Conservation (phyloP, 768 basidiomycete species). For the Panus rudis region DNA sequence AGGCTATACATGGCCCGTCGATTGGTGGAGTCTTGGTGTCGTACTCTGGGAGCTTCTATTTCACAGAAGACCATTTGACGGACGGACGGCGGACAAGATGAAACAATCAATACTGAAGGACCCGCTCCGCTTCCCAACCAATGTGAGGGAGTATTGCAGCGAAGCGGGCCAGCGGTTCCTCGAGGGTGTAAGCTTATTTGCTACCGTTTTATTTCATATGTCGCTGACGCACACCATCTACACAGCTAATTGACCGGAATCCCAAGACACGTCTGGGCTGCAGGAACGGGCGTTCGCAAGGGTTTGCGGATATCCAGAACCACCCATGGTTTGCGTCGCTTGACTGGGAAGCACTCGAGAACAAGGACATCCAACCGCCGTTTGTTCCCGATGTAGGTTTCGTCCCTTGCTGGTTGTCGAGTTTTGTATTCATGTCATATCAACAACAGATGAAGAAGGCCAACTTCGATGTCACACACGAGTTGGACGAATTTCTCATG, state of each 20-base stretch:
- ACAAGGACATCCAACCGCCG: constrained; percentile 66
- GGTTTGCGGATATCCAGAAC: constrained; percentile 67
- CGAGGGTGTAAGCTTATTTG: constrained; percentile 44
- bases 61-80: constrained; percentile 80
- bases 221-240: constrained; percentile 1
- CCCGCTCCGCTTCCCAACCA: constrained; percentile 69
- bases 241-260: constrained; percentile 86
- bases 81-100: constrained; percentile 83
- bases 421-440: background rate
- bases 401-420: background rate
- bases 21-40: constrained; percentile 95
- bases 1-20: constrained; percentile 89
- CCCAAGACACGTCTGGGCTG: constrained; percentile 76
- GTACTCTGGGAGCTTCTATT: constrained; percentile 88
- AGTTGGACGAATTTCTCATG: constrained; percentile 94
- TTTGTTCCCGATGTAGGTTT: constrained; percentile 88
- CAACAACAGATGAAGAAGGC: constrained; percentile 87
- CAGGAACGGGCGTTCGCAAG: constrained; percentile 54
- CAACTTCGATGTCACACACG: constrained; percentile 98
- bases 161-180: constrained; percentile 60
- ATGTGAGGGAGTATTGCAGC: constrained; percentile 53
- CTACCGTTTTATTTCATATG: background rate
- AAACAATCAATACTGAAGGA: constrained; percentile 82
- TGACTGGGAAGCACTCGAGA: constrained; percentile 74
- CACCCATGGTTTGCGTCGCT: constrained; percentile 83